phyloP scores from a whole-genome alignment of 768 basidiomycete species.

The Leucocoprinus leucothites region DNA sequence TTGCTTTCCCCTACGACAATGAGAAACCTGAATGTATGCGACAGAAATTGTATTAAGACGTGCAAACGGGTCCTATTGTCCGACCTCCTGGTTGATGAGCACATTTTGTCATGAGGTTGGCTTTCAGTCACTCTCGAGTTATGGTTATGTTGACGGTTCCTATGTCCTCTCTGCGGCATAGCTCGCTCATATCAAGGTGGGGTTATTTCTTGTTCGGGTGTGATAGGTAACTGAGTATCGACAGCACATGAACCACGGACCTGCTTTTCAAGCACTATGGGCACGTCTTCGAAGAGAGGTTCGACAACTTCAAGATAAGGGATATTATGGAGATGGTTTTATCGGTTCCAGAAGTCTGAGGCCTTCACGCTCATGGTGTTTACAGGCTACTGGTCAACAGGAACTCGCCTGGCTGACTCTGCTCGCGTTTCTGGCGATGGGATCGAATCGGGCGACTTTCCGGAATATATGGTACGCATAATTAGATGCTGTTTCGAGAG shows the following conservation, averaged over 20 bases:
- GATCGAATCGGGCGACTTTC: conserved; percentile 54
- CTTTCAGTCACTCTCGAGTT: not conserved
- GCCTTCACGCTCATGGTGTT: not conserved
- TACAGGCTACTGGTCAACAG: conserved; percentile 80
- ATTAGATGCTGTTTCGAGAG: not conserved
- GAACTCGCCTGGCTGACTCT: conserved; percentile 67
- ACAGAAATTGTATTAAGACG: conserved; percentile 77
- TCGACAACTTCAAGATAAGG: conserved; percentile 62
- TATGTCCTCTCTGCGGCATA: conserved; percentile 21
- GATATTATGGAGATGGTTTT: conserved; percentile 82
- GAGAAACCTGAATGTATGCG: not conserved
- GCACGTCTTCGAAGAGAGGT: conserved; percentile 62
- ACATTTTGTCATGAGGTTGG: conserved; percentile 81
- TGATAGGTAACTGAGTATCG: not conserved
- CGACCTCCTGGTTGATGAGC: conserved; percentile 68
- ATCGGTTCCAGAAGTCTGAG: not conserved
- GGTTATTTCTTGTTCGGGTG: not conserved
- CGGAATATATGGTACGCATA: conserved; percentile 70
- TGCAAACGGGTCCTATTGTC: conserved; percentile 55
- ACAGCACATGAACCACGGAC: conserved; percentile 81
- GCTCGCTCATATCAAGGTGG: conserved; percentile 82
- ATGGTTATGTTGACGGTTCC: conserved; percentile 11
- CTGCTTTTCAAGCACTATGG: conserved; percentile 76
- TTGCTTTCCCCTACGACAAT: not conserved
- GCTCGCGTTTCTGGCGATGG: conserved; percentile 48